These are phyloP conservation scores for Ogataea populi-albae DNA, from an alignment of 805 yeast species.

Conservation along the genomic window DNA sequence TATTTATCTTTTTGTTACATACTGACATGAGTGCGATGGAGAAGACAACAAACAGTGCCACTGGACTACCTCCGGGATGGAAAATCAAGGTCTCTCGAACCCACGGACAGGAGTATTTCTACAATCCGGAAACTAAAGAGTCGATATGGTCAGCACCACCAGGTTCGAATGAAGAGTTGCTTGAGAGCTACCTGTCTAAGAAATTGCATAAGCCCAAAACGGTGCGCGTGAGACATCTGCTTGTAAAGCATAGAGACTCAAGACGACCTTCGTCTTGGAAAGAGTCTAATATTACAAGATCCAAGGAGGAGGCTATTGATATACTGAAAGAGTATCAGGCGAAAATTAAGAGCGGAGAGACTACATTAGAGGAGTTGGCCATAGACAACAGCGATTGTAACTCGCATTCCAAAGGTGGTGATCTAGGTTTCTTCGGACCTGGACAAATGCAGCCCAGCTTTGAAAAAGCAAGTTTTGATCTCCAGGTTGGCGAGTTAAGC, in stretches of 20 bases:
- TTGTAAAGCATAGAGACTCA: slow-evolving; percentile 78
- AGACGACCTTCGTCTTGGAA: slow-evolving; percentile 95
- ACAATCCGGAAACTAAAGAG: slow-evolving; percentile 63
- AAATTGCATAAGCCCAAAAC: slow-evolving; percentile 53
- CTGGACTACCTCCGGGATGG: slow-evolving; percentile 91
- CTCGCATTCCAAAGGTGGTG: slow-evolving; percentile 85
- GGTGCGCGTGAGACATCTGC: slow-evolving; percentile 76
- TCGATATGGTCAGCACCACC: slow-evolving; percentile 91
- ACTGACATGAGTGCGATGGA: too few relatives aligned
- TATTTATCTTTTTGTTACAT: too few relatives aligned
- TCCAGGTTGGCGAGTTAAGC: slow-evolving; percentile 81
- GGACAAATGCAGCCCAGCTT: slow-evolving; percentile 96
- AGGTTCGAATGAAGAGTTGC: slow-evolving; percentile 64
- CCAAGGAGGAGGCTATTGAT: slow-evolving; percentile 80
- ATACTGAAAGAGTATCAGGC: slow-evolving; percentile 56
- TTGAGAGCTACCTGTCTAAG: slow-evolving; percentile 54
- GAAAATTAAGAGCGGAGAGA: slow-evolving; percentile 60
- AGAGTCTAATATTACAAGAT: slow-evolving; percentile 62
- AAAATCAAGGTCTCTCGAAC: slow-evolving; percentile 72
- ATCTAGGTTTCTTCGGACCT: slow-evolving; percentile 80
- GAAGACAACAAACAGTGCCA: slow-evolving; percentile 25
- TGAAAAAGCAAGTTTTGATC: slow-evolving; percentile 79
- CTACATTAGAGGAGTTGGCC: slow-evolving; percentile 70
- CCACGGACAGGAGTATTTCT: slow-evolving; percentile 81
- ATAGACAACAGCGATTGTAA: slow-evolving; percentile 83